Evolutionary conservation across 1,284 basidiomycete species (phyloP).

Genomic region (Chondrostereum purpureum): DNA sequence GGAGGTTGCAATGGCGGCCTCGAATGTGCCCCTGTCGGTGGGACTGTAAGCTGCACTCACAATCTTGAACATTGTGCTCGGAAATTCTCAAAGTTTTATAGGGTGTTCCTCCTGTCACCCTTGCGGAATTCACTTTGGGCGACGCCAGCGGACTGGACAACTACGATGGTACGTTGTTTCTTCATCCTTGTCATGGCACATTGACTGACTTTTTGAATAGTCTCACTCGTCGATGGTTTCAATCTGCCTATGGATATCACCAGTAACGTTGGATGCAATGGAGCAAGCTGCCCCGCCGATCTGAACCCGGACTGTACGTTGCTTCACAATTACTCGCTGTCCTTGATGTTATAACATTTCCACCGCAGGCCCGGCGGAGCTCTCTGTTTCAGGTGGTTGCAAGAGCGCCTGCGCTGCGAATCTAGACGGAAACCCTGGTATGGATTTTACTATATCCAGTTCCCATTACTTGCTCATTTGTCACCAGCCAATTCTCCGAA

Average conservation of each 20-base stretch:
- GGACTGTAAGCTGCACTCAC: slow-evolving; percentile 41
- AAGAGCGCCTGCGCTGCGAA: slow-evolving; percentile 43
- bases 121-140: slow-evolving; percentile 39
- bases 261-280: slow-evolving; percentile 44
- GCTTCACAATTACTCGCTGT: slow-evolving; percentile 6
- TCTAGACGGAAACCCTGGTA: slow-evolving; percentile 30
- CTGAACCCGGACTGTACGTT: slow-evolving; percentile 39
- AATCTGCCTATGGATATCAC: slow-evolving; percentile 53
- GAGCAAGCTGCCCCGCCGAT: slow-evolving; percentile 47
- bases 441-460: too few relatives aligned
- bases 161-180: slow-evolving; percentile 18
- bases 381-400: slow-evolving; percentile 51
- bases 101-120: slow-evolving; percentile 39
- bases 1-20: slow-evolving; percentile 25
- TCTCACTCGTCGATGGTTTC: slow-evolving; percentile 51
- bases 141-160: background rate
- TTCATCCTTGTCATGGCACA: slow-evolving; percentile 6
- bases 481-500: slow-evolving; percentile 28
- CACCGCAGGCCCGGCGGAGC: slow-evolving; percentile 30
- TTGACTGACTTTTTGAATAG: slow-evolving; percentile 4
- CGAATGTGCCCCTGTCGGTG: slow-evolving; percentile 37
- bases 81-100: too few relatives aligned
- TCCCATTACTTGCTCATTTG: too few relatives aligned
- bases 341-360: slow-evolving; percentile 4
- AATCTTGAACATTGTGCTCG: too few relatives aligned